Evolutionary conservation across 805 yeast species (phyloP).

Genomic region (Wickerhamiella allomyrinae): DNA sequence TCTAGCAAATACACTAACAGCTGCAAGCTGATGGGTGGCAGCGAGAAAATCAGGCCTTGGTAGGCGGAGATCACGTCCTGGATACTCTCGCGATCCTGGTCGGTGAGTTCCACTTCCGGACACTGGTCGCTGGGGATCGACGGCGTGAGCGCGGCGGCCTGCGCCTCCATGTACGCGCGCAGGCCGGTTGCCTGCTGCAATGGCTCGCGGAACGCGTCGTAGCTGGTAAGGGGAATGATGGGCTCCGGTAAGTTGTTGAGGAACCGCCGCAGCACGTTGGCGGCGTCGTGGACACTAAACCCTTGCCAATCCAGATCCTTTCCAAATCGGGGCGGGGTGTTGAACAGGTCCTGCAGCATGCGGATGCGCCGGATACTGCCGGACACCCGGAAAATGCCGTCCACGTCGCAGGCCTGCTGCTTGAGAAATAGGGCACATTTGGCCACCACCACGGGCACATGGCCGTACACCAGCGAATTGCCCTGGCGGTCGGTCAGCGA

Average conservation of each 20-base stretch:
- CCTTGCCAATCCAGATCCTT: slow-evolving; percentile 82
- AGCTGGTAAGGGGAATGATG: slow-evolving; percentile 61
- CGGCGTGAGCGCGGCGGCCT: slow-evolving; percentile 23
- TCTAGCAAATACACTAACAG: slow-evolving; percentile 76
- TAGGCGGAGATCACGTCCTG: slow-evolving; percentile 39
- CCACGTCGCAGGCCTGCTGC: slow-evolving; percentile 51
- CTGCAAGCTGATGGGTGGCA: slow-evolving; percentile 72
- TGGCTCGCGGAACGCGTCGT: slow-evolving; percentile 69
- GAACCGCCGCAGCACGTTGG: slow-evolving; percentile 73
- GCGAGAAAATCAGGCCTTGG: slow-evolving; percentile 46
- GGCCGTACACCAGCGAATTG: slow-evolving; percentile 64
- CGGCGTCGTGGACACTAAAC: slow-evolving; percentile 92
- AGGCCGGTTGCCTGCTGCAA: slow-evolving; percentile 47
- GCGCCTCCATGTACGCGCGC: slow-evolving; percentile 47
- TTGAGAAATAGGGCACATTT: slow-evolving; percentile 83
- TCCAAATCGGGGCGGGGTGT: slow-evolving; percentile 82
- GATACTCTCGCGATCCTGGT: slow-evolving; percentile 1
- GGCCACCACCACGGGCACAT: slow-evolving; percentile 88
- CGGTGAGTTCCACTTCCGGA: background rate
- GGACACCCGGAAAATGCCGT: slow-evolving; percentile 87
- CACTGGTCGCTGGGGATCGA: background rate
- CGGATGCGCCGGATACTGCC: slow-evolving; percentile 83
- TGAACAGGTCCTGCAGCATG: slow-evolving; percentile 70
- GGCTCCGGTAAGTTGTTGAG: slow-evolving; percentile 87
- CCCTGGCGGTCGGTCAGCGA: slow-evolving; percentile 43